phyloP scores from a whole-genome alignment of 2,329 filamentous ascomycete genomes.

The Zymoseptoria pseudotritici region DNA sequence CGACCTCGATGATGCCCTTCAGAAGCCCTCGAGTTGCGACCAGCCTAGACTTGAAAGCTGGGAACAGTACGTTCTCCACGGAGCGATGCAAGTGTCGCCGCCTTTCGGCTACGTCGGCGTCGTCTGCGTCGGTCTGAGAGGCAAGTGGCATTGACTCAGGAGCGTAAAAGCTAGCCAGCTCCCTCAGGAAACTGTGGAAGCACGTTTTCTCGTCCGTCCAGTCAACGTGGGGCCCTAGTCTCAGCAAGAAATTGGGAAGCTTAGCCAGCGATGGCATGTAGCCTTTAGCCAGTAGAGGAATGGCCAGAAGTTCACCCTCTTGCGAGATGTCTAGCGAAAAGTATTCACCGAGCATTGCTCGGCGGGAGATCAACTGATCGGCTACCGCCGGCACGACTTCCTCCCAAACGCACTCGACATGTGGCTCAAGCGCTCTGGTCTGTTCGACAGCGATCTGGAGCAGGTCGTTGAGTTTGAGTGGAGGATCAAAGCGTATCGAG shows the following conservation, averaged over 20 bases:
- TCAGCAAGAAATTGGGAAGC: constrained; percentile 77
- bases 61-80: constrained; percentile 82
- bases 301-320: constrained; percentile 65
- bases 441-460: constrained; percentile 65
- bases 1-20: constrained; percentile 27
- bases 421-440: constrained; percentile 42
- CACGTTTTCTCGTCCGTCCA: constrained; percentile 82
- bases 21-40: constrained; percentile 60
- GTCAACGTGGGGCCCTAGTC: constrained; percentile 78
- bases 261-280: constrained; percentile 83
- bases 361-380: constrained; percentile 62
- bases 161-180: constrained; percentile 83
- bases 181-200: constrained; percentile 75
- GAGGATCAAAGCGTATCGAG: constrained; percentile 67
- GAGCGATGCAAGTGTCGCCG: constrained; percentile 55
- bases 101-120: constrained; percentile 44
- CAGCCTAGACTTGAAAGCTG: constrained; percentile 73
- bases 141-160: constrained; percentile 69
- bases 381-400: constrained; percentile 60
- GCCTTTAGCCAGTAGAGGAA: constrained; percentile 80
- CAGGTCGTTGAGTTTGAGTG: constrained; percentile 63
- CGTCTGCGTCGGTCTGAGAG: constrained; percentile 24
- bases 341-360: constrained; percentile 87
- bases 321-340: constrained; percentile 79
- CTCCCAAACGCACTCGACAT: constrained; percentile 55